Evolutionary conservation across 345 rosid genomes (phyloP).

Genomic region (Hibiscus tridactylites): DNA sequence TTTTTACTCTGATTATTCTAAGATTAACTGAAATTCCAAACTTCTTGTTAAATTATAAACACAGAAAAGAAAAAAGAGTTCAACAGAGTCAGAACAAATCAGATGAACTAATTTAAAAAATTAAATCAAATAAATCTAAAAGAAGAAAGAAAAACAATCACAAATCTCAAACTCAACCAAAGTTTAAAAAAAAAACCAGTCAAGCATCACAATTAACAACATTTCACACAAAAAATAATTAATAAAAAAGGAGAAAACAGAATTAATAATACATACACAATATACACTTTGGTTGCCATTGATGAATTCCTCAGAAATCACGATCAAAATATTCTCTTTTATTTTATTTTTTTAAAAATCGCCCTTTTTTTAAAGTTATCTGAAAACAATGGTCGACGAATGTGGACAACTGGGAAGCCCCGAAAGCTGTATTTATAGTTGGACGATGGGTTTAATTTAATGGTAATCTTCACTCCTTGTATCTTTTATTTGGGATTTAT

Average conservation of each 20-base stretch:
- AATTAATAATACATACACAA: constrained; percentile 44
- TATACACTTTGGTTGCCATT: constrained; percentile 69
- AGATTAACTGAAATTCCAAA: neutral
- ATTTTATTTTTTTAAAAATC: neutral
- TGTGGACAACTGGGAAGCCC: constrained; percentile 6
- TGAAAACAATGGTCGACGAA: constrained; percentile 14
- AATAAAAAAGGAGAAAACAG: neutral
- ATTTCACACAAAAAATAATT: neutral
- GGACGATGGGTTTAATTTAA: neutral
- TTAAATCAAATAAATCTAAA: neutral
- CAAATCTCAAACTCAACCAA: neutral
- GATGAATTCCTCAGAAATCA: constrained; percentile 9
- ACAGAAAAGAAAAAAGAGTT: neutral
- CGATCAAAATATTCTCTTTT: neutral
- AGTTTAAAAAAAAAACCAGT: neutral
- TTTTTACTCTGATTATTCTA: neutral
- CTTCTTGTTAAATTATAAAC: neutral
- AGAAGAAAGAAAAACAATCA: neutral
- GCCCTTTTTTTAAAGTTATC: too few species aligned
- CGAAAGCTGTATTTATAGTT: constrained; percentile 39
- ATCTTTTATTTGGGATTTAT: too few species aligned
- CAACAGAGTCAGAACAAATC: neutral
- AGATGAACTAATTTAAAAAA: neutral
- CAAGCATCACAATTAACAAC: neutral
- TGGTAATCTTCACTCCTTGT: too few species aligned